These are phyloP conservation scores for Penicillium coffeae DNA, from an alignment of 495 filamentous ascomycete species.

Conservation along the genomic window DNA sequence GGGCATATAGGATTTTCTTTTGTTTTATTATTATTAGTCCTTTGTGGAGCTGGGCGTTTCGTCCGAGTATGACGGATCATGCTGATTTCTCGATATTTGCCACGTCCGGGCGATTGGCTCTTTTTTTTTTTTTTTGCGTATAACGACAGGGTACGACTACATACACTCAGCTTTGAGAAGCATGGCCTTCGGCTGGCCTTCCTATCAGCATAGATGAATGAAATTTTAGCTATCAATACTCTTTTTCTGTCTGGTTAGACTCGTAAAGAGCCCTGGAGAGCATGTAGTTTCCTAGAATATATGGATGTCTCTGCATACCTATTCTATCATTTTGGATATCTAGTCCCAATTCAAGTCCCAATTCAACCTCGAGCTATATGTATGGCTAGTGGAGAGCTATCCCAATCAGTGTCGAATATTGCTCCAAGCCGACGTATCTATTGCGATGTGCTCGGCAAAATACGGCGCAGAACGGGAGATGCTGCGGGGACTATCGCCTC, in stretches of 20 bases:
- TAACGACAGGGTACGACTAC: conserved; percentile 43
- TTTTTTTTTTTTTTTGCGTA: conserved; percentile 22
- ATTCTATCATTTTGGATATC: no score
- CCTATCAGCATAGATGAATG: conserved; percentile 6
- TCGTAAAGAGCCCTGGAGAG: no score
- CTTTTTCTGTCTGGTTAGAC: not conserved
- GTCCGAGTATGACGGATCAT: conserved; percentile 25
- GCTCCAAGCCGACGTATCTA: no score
- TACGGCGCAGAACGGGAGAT: no score
- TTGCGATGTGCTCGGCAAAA: no score
- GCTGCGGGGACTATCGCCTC: no score
- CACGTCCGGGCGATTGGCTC: conserved; percentile 16
- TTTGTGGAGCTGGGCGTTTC: conserved; percentile 17
- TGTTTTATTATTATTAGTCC: conserved; percentile 15
- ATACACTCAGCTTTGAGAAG: conserved; percentile 16
- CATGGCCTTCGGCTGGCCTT: not conserved
- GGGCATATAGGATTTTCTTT: conserved; percentile 25
- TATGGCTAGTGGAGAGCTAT: no score
- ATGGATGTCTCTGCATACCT: no score
- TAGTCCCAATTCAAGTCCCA: no score
- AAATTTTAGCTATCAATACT: not conserved
- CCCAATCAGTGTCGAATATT: no score
- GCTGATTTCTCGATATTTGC: not conserved
- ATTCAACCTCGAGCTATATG: no score
- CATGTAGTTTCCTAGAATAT: no score